Evolutionary conservation across 1,284 basidiomycete species (phyloP).

Genomic region (Apiotrichum akiyoshidainum): DNA sequence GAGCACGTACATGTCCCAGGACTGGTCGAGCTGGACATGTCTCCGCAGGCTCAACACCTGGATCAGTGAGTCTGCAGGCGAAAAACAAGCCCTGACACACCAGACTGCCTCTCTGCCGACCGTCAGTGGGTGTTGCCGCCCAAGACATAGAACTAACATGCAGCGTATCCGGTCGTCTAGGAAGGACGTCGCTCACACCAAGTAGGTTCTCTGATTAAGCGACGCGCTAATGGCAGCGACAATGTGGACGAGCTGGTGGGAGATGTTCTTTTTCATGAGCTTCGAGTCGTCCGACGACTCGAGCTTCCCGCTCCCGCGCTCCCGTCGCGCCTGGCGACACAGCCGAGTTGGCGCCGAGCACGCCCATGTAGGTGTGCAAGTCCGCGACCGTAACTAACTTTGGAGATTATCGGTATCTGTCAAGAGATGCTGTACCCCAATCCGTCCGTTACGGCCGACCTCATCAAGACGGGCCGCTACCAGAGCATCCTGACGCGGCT

Average conservation of each 20-base stretch:
- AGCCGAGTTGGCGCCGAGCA: conserved; percentile 17
- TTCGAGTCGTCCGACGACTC: neutral
- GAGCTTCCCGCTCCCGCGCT: neutral
- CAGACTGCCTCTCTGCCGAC: conserved; percentile 22
- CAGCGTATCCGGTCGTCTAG: conserved; percentile 22
- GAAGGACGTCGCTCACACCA: conserved; percentile 16
- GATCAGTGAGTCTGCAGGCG: conserved; percentile 15
- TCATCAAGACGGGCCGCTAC: conserved; percentile 22
- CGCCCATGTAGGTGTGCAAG: conserved; percentile 18
- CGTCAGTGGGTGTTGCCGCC: conserved; percentile 14
- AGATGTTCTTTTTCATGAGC: conserved; percentile 9
- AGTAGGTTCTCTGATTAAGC: neutral
- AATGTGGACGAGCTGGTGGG: conserved; percentile 24
- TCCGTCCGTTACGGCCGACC: conserved; percentile 16
- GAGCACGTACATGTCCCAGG: conserved; percentile 12
- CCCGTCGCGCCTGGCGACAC: conserved; percentile 10
- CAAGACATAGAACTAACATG: neutral
- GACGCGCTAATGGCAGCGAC: neutral
- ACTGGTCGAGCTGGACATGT: conserved; percentile 11
- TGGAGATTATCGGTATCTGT: neutral
- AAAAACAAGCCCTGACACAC: neutral
- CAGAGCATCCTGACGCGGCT: conserved; percentile 20
- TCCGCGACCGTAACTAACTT: neutral
- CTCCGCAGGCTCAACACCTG: conserved; percentile 17
- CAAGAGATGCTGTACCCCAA: conserved; percentile 14